Percentiles rank a stretch among this genome's conserved stretches.
Conservation (phyloP, 805 yeast species). For the Ogataea salicorniae region DNA sequence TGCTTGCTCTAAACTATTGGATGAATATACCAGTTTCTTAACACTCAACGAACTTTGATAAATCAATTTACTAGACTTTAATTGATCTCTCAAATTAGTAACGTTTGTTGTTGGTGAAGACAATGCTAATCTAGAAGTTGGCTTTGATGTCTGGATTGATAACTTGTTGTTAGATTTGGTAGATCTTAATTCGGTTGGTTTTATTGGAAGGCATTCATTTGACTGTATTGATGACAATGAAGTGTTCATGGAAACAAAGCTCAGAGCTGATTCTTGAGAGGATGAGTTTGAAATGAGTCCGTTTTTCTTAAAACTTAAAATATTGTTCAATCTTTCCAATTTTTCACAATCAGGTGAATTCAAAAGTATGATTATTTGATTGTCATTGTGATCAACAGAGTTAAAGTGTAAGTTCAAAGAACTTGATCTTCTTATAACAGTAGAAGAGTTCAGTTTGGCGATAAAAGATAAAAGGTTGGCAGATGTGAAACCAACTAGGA, state of each 20-base stretch:
- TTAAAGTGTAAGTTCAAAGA: conserved; percentile 17
- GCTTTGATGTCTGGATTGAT: not conserved
- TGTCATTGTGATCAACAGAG: conserved; percentile 5
- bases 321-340: conserved; percentile 8
- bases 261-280: conserved; percentile 21
- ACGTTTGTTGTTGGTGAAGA: too few relatives aligned
- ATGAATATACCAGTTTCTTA: conserved; percentile 3
- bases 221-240: conserved; percentile 10
- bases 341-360: conserved; percentile 3
- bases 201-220: not conserved
- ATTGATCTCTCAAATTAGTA: not conserved
- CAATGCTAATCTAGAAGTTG: too few relatives aligned
- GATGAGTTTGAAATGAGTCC: conserved; percentile 21
- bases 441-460: conserved; percentile 11
- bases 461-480: conserved; percentile 13
- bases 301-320: conserved; percentile 5
- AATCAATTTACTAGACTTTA: conserved; percentile 1
- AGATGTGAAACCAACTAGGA: conserved; percentile 12
- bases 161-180: not conserved
- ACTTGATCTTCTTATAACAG: conserved; percentile 16
- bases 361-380: conserved; percentile 7
- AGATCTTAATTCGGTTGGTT: not conserved
- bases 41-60: conserved; percentile 8
- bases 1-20: not conserved
- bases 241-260: conserved; percentile 10